Evolutionary conservation across 106 monocot species (phyloP), one percentile per base, ranked within the genome.

Genomic region (Dendrobium huoshanense): DNA sequence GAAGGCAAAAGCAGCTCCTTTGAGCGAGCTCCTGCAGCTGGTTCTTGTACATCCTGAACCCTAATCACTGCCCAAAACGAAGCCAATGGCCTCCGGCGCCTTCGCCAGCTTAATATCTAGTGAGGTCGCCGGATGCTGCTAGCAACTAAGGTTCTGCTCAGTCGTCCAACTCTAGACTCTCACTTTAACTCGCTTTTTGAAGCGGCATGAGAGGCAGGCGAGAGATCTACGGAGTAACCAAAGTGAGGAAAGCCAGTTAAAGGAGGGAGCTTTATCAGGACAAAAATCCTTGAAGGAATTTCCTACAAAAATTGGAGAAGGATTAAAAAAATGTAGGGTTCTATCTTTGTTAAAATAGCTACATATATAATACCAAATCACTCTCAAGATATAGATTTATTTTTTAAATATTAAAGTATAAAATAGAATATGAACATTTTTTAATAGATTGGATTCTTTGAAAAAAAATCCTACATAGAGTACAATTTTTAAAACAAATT

Each of bases 1-100:
- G 96, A 74, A 96, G 85, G 82, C 90, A 93, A 88, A 96, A 96
- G 93, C 96, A 96, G 88, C 96, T 96, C 81, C 96, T 84, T 84
- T 96, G 96, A 79, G 96, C 96, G 65, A 96, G 90, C 89, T 96
- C 96, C 83, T 96, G 96, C 81, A 96, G 81, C 90, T 96, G 96
- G 87, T 96, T 96, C 85, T 96, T 96, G 83, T 96, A 96, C 96
- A 96, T 96, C 72, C 61, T 78, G 18, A 25, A 54, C 33, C 15
- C 74, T 24, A 40, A 41, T 22, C 49, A 37, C 11, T 18, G 4
- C 3, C 43, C 9, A 9, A 24, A 19, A 18, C 1, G 67, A 45
- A 4, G 44, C 20, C 4, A 4, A 41, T 31, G 27, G 5, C 4
- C 25, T 20, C 47, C 65, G 41, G 31, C 56, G 41, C 15, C 11